Evolutionary conservation across 805 yeast species (phyloP).

Genomic region (Vanderwaltozyma polyspora): DNA sequence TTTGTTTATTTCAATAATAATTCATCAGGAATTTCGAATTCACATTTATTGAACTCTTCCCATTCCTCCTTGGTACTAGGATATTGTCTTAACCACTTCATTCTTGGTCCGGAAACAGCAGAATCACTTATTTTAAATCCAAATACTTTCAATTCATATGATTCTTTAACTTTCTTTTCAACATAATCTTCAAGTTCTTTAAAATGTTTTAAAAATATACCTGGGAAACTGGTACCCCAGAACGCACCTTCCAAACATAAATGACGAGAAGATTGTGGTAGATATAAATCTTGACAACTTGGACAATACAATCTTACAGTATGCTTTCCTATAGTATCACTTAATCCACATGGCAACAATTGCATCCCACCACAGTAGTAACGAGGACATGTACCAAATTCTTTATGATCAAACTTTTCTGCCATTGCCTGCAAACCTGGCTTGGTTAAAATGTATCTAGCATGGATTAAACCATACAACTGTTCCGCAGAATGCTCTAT

Average conservation of each 20-base stretch:
- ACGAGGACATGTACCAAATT: constrained; percentile 88
- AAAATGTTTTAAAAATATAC: constrained; percentile 79
- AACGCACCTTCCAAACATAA: constrained; percentile 90
- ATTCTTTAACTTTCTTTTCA: constrained; percentile 40
- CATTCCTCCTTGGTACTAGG: constrained; percentile 56
- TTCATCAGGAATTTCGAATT: constrained; percentile 41
- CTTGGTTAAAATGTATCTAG: constrained; percentile 77
- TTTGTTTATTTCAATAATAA: neutral
- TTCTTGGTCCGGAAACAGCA: constrained; percentile 80
- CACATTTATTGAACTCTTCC: constrained; percentile 54
- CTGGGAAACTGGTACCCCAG: constrained; percentile 94
- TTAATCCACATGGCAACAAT: constrained; percentile 80
- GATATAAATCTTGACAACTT: constrained; percentile 80
- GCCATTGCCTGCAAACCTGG: constrained; percentile 88
- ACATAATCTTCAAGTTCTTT: constrained; percentile 82
- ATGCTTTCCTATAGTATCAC: constrained; percentile 83
- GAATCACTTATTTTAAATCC: constrained; percentile 75
- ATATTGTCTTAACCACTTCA: constrained; percentile 83
- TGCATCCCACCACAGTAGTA: constrained; percentile 84
- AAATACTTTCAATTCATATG: constrained; percentile 63
- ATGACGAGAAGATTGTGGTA: constrained; percentile 80
- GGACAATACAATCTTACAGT: constrained; percentile 92
- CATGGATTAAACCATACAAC: constrained; percentile 88
- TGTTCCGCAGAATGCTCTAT: constrained; percentile 87
- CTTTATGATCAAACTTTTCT: constrained; percentile 79